These are phyloP conservation scores for Aspergillus homomorphus DNA, from an alignment of 495 filamentous ascomycete species.

Conservation along the genomic window DNA sequence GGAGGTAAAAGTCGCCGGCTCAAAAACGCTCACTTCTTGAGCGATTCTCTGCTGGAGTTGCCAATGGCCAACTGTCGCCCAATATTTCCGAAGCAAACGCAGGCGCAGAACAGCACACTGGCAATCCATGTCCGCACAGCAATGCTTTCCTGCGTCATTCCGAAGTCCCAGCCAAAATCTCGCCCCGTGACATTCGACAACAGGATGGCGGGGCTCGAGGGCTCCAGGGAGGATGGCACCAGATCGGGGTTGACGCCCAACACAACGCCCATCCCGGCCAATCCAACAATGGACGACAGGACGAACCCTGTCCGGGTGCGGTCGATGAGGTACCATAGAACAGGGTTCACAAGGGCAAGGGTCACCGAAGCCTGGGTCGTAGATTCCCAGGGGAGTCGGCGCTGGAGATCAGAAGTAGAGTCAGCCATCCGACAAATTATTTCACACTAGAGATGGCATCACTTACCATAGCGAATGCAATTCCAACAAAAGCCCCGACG, in stretches of 20 bases:
- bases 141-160: conserved; percentile 69
- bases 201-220: conserved; percentile 35
- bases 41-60: conserved; percentile 15
- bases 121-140: conserved; percentile 84
- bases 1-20: background rate
- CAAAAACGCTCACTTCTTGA: conserved; percentile 21
- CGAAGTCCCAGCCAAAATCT: conserved; percentile 47
- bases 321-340: conserved; percentile 94
- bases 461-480: conserved; percentile 92
- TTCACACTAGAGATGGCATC: background rate
- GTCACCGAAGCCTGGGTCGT: conserved; percentile 89
- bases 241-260: conserved; percentile 70
- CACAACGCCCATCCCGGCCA: conserved; percentile 69
- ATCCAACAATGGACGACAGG: conserved; percentile 65
- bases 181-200: conserved; percentile 33
- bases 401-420: conserved; percentile 44
- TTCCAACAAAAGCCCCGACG: conserved; percentile 90
- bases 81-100: conserved; percentile 95
- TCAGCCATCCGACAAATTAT: conserved; percentile 15
- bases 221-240: conserved; percentile 57
- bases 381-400: conserved; percentile 87
- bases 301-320: conserved; percentile 81
- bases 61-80: conserved; percentile 70
- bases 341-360: conserved; percentile 87
- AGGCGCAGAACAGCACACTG: conserved; percentile 89